These are phyloP conservation scores for Tolypocladium album DNA, from an alignment of 2,329 filamentous ascomycete species.

Conservation along the genomic window DNA sequence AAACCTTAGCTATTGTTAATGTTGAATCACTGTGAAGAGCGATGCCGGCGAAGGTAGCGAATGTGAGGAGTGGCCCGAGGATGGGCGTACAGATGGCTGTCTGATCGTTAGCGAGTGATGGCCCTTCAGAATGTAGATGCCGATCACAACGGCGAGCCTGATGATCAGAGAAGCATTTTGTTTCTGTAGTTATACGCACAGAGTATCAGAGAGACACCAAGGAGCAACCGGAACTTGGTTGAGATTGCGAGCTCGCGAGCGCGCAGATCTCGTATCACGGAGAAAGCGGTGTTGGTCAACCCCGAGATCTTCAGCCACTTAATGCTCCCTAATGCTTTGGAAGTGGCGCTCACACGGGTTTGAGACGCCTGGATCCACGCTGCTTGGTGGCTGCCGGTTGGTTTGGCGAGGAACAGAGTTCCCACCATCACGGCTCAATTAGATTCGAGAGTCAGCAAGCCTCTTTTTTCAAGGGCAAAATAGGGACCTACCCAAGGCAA, in stretches of 20 bases:
- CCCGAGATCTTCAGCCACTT: slow-evolving; percentile 41
- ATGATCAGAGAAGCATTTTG: background rate
- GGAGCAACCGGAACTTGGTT: slow-evolving; percentile 10
- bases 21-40: slow-evolving; percentile 1
- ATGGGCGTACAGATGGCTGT: background rate
- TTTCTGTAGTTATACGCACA: background rate
- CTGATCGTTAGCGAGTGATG: background rate
- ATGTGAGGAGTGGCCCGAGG: slow-evolving; percentile 7
- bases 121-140: background rate
- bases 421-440: slow-evolving; percentile 19
- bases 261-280: slow-evolving; percentile 8
- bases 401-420: slow-evolving; percentile 15
- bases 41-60: slow-evolving; percentile 8
- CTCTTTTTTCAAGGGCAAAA: background rate
- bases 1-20: slow-evolving; percentile 7
- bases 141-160: background rate
- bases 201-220: slow-evolving; percentile 7
- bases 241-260: slow-evolving; percentile 10
- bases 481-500: slow-evolving; percentile 26
- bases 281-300: slow-evolving; percentile 24
- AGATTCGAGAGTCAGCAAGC: slow-evolving; percentile 7
- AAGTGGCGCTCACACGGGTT: slow-evolving; percentile 34
- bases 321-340: slow-evolving; percentile 35
- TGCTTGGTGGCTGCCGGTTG: slow-evolving; percentile 21
- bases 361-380: slow-evolving; percentile 40